A percentile compares a stretch with the other conserved stretches of the same genome.
phyloP scores from a whole-genome alignment of 305 asterid genomes.

The Lippia alba region DNA sequence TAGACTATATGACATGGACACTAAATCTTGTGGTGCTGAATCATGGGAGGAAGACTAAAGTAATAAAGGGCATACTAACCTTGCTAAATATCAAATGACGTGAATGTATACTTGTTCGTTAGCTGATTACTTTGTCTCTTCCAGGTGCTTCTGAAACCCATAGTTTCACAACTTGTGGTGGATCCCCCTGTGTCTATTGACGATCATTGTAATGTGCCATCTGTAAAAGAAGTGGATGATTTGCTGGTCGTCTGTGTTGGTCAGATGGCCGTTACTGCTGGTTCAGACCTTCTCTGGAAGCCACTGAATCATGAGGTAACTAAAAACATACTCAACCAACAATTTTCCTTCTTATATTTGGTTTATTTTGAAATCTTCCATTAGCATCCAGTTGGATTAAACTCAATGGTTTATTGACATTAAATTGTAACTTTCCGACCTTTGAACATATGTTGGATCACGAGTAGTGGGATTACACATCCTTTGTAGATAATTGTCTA shows the following conservation, averaged over 20 bases:
- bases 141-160: conserved; percentile 83
- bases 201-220: conserved; percentile 58
- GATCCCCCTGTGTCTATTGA: conserved; percentile 70
- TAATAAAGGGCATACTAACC: too few relatives aligned
- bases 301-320: conserved; percentile 91
- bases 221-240: conserved; percentile 74
- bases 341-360: conserved; percentile 5
- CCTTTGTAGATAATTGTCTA: too few relatives aligned
- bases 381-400: conserved; percentile 2
- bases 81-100: too few relatives aligned
- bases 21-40: too few relatives aligned
- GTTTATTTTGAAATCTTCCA: not conserved
- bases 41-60: too few relatives aligned
- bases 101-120: too few relatives aligned
- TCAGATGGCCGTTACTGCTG: conserved; percentile 95
- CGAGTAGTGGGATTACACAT: too few relatives aligned
- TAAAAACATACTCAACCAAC: conserved; percentile 14
- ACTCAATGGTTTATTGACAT: too few relatives aligned
- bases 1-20: too few relatives aligned
- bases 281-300: conserved; percentile 92
- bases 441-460: too few relatives aligned
- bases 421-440: too few relatives aligned
- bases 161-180: conserved; percentile 72
- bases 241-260: conserved; percentile 73
- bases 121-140: conserved; percentile 27